Base-by-base conservation (phyloP, 139 green algal genomes). In the Monoraphidium neglectum region DNA sequence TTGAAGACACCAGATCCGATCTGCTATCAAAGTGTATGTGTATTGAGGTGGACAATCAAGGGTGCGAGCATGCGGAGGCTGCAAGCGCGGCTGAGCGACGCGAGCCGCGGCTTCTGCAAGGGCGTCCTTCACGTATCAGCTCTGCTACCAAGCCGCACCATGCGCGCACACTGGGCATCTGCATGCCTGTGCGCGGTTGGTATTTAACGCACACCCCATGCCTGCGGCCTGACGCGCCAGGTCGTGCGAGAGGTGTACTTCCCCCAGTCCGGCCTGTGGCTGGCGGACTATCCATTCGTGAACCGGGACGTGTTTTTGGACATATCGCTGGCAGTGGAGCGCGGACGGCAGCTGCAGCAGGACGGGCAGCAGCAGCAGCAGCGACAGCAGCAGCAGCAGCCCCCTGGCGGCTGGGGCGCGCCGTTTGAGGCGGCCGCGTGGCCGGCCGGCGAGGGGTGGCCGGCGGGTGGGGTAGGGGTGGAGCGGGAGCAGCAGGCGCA, bases 241-340 rank as follows among this genome's bases (percentile, higher is more conserved):
- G 92, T 93, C 4, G 84, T 97, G 35, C 91, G 93, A 40, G 92
- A 97, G 77, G 83, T 92, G 24, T 97, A 97, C 70, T 66, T 95
- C n/a, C 92, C 91, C 2, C 82, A 87, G 68, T 78, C 82, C 26
- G 87, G 90, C 30, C 67, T 96, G 46, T 97, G 92, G 92, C 78
- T 97, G 38, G 80, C 84, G 4, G 89, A 95, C 64, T 97, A 97
- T 74, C 92, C 92, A 0, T 93, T 91, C 73, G 47, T 93, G 1
- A 87, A 93, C 54, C 78, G 90, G 13, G 73, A 87, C 24, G 74
- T 84, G 2, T 94, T 94, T 57, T 75, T 94, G 66, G 87, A 92
- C 28, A 59, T 94, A 35, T 90, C 77, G 59, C 71, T 94, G 28
- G 72, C 87, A 6, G 82, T 96, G 23, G 89, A 93, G 70, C 67